Evolutionary conservation across 495 filamentous ascomycete genomes (phyloP), one percentile per base, ranked within the genome.

Genomic region (Penicillium maclennaniae): DNA sequence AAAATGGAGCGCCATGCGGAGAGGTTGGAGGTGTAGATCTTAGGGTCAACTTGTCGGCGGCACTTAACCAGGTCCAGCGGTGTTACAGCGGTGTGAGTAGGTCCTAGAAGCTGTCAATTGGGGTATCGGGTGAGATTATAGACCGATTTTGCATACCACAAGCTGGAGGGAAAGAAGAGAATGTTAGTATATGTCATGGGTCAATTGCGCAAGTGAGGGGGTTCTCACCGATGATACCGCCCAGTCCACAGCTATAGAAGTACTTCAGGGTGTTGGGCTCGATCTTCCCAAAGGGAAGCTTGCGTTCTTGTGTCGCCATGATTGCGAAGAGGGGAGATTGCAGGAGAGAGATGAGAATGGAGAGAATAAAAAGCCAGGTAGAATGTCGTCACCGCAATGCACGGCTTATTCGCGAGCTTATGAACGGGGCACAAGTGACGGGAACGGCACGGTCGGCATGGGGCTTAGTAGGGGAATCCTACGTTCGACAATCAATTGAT

Each of bases 21-120:
- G 44, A 86, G 47, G 65, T 88, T 88, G 49, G 83, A 86, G 43
- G 65, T 79, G 74, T 88, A 88, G 60, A 87, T 81, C 43, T 81
- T 85, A 39, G 83, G 70, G 55, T 87, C 84, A 70, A 88, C 85
- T 71, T 88, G 85, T 25, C 85, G 83, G 44, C 85, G 83, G 63
- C 80, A 84, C 77, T 88, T 88, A 28, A 86, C 83, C 5, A 87
- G 76, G 56, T 84, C 81, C 6, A 86, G 77, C 1, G 77, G 76
- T 42, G 83, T 85, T 48, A 85, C 80, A 6, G 82, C 75, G 49
- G 78, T 82, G 60, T 83, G 80, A 34, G 80, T 84, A 41, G 74
- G 71, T 47, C 73, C 73, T 72, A 25, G 37, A 36, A 16, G 28
- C 36, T 43, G 56, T 62, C 48, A 62, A 55, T 58, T 49, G 42